Evolutionary conservation across 2,329 filamentous ascomycete species (phyloP), one percentile per base, ranked within the genome.

Genomic region (Alternaria brassicicola): DNA sequence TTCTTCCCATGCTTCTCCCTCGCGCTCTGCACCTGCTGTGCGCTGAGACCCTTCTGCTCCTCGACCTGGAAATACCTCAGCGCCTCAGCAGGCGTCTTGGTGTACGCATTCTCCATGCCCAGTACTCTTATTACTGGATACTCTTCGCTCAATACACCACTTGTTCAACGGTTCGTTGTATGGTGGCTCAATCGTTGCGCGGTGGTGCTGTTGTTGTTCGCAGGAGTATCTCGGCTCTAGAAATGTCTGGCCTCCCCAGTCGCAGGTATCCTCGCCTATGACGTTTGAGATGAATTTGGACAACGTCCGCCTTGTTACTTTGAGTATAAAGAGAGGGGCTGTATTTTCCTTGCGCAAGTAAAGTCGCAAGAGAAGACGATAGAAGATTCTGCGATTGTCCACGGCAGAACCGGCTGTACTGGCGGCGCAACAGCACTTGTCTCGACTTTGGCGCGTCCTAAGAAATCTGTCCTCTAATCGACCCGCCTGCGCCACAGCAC

Each of bases 51-150:
- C 50, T 76, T 72, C 45, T 78, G 67, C 73, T 86, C 82, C 21
- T 78, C 75, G 53, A 85, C 83, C 62, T 79, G 67, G 70, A 86
- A 86, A 63, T 84, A 76, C 62, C 78, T 76, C 62, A 86, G 79
- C 69, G 80, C 80, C 65, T 86, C 81, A 46, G 76, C 74, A 49
- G 81, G 76, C 62, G 82, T 78, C 67, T 76, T 78, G 41, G 81
- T 77, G 68, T 82, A 86, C 35, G 84, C 80, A 71, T 82, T 80
- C 68, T 86, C 84, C 84, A 86, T 86, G 55, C 66, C 51, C 51
- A 50, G 55, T 43, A 41, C 25, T 49, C 49, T 52, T 52, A 57
- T 49, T 57, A 23, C 59, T 42, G 47, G 47, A n/a, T 28, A 9
- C 12, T n/a, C 19, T 15, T 59, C 41, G 38, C 33, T 48, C 52